phyloP scores from a whole-genome alignment of 352 stramenopile species.

The Phytophthora aleatoria region DNA sequence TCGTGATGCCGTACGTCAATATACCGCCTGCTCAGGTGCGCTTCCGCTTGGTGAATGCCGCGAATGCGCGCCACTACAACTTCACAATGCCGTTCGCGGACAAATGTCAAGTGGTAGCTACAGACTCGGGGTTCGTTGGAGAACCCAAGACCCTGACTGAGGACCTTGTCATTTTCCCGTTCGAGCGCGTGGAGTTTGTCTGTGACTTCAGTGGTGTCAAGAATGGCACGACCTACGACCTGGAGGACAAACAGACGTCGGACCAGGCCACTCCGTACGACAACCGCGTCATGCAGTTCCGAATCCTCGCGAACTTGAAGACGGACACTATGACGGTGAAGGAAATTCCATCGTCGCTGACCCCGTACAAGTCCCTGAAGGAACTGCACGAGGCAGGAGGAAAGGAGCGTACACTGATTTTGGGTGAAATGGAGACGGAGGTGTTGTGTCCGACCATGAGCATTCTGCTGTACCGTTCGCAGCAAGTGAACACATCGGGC shows the following conservation, averaged over 20 bases:
- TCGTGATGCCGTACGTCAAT: constrained; percentile 64
- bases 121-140: constrained; percentile 63
- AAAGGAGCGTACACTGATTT: constrained; percentile 57
- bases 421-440: constrained; percentile 62
- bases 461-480: constrained; percentile 46
- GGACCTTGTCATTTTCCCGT: constrained; percentile 46
- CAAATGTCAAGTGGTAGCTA: constrained; percentile 65
- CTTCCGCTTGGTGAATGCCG: constrained; percentile 63
- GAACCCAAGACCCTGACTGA: constrained; percentile 23
- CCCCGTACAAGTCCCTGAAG: constrained; percentile 60
- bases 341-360: constrained; percentile 42
- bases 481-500: constrained; percentile 59
- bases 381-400: constrained; percentile 52
- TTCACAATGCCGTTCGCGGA: constrained; percentile 65
- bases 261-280: constrained; percentile 55
- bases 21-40: constrained; percentile 68
- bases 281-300: constrained; percentile 48
- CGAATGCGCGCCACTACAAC: constrained; percentile 82
- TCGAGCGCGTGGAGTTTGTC: constrained; percentile 58
- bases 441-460: constrained; percentile 53
- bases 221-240: constrained; percentile 54
- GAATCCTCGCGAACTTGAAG: constrained; percentile 41
- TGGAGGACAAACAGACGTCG: constrained; percentile 49
- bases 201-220: constrained; percentile 54
- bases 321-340: constrained; percentile 37